These are phyloP conservation scores for Agrostemma githago DNA, from an alignment of 148 eudicot genomes.

Conservation along the genomic window DNA sequence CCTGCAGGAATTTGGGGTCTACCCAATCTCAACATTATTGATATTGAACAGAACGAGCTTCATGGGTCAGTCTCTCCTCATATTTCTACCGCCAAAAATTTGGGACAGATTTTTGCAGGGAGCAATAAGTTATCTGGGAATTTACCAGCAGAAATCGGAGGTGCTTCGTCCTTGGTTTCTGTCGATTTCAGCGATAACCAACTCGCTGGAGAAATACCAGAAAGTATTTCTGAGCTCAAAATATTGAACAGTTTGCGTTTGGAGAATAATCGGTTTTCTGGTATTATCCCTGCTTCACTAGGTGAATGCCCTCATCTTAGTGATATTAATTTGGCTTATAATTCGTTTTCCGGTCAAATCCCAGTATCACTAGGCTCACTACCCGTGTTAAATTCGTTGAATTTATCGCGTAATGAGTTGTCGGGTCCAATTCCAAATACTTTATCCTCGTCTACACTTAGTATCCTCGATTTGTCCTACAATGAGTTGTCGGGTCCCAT, in stretches of 20 bases:
- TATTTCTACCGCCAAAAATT: conserved; percentile 47
- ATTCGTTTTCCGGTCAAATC: conserved; percentile 55
- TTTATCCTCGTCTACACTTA: conserved; percentile 53
- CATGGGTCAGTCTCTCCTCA: conserved; percentile 54
- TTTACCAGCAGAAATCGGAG: conserved; percentile 53
- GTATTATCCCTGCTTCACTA: conserved; percentile 55
- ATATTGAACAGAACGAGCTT: conserved; percentile 49
- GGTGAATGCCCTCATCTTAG: conserved; percentile 51
- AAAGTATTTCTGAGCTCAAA: conserved; percentile 44
- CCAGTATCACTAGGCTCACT: conserved; percentile 59
- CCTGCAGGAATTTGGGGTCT: conserved; percentile 84
- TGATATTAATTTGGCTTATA: conserved; percentile 57
- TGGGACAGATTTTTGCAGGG: conserved; percentile 35
- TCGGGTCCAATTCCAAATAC: conserved; percentile 65
- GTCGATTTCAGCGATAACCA: conserved; percentile 53
- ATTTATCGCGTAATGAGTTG: conserved; percentile 59
- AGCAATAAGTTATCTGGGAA: conserved; percentile 56
- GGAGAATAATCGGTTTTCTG: conserved; percentile 50
- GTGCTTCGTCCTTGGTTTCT: conserved; percentile 29
- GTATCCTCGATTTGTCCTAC: conserved; percentile 66
- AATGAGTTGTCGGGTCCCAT: conserved; percentile 60
- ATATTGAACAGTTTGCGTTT: conserved; percentile 46
- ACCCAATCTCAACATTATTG: conserved; percentile 53
- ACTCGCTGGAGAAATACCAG: conserved; percentile 50
- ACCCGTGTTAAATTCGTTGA: conserved; percentile 55